Percentiles rank a stretch among this genome's conserved stretches.
These are phyloP conservation scores for Didymella keratinophila DNA, from an alignment of 2,329 filamentous ascomycete species.

Conservation along the genomic window DNA sequence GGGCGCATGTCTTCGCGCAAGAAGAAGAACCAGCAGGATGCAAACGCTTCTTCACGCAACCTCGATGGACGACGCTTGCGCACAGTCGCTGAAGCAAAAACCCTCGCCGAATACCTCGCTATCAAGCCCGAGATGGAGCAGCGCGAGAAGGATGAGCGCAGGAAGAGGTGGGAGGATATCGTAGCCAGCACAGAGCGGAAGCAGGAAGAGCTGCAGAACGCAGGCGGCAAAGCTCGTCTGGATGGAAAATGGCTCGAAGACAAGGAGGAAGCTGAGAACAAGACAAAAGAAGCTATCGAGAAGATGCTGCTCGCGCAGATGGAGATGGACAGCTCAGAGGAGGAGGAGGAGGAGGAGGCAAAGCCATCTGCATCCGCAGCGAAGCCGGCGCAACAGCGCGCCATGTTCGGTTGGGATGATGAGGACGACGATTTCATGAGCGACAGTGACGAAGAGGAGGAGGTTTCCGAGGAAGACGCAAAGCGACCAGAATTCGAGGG, in stretches of 20 bases:
- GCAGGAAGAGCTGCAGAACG: conserved; percentile 82
- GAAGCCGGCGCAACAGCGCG: conserved; percentile 48
- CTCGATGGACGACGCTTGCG: conserved; percentile 88
- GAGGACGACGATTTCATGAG: conserved; percentile 64
- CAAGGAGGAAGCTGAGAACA: conserved; percentile 88
- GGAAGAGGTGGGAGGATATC: conserved; percentile 86
- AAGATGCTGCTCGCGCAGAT: conserved; percentile 55
- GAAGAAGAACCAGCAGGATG: conserved; percentile 81
- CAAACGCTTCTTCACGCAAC: conserved; percentile 90
- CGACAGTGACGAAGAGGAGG: conserved; percentile 57
- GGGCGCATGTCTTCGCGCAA: conserved; percentile 98
- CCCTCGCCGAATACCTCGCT: conserved; percentile 90
- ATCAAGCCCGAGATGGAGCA: conserved; percentile 98
- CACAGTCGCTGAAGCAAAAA: conserved; percentile 94
- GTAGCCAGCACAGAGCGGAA: conserved; percentile 83
- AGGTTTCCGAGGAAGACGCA: conserved; percentile 45
- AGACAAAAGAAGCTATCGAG: conserved; percentile 78
- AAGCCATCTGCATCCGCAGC: conserved; percentile 37
- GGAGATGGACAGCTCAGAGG: conserved; percentile 53
- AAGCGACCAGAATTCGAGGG: conserved; percentile 43
- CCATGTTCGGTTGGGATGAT: conserved; percentile 81
- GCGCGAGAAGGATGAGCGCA: conserved; percentile 86
- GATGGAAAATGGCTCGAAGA: conserved; percentile 95
- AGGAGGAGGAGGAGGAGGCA: conserved; percentile 41
- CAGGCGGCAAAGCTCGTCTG: conserved; percentile 68